phyloP scores from a whole-genome alignment of 495 filamentous ascomycete species.

The Lophiotrema nucula region DNA sequence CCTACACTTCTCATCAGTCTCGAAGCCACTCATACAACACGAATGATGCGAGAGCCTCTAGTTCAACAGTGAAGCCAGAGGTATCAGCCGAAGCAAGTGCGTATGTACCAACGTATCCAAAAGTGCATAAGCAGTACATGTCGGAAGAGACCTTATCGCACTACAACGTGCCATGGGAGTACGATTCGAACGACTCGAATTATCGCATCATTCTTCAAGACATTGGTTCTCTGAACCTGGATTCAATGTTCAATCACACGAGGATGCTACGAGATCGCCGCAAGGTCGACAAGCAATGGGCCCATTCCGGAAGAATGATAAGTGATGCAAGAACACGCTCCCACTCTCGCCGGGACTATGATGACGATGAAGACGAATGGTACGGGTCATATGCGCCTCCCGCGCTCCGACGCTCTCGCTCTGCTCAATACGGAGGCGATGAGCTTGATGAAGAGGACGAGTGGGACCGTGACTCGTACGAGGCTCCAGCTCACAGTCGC shows the following conservation, averaged over 20 bases:
- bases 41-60: too few relatives aligned
- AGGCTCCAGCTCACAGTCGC: not conserved
- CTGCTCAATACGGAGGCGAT: not conserved
- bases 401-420: not conserved
- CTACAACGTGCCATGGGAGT: slow-evolving; percentile 25
- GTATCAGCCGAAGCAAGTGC: not conserved
- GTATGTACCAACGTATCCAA: not conserved
- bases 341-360: not conserved
- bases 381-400: not conserved
- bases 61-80: not conserved
- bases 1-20: too few relatives aligned
- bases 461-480: not conserved
- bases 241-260: slow-evolving; percentile 24
- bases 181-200: slow-evolving; percentile 14
- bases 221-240: not conserved
- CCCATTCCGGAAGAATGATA: too few relatives aligned
- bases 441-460: not conserved
- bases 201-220: slow-evolving; percentile 8
- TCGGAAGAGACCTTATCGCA: slow-evolving; percentile 1
- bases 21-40: too few relatives aligned
- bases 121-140: slow-evolving; percentile 1
- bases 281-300: not conserved
- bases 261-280: not conserved
- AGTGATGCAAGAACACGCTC: too few relatives aligned
- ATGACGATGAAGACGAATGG: not conserved